Conservation (phyloP, 805 yeast species). For the Metschnikowia anglica region DNA sequence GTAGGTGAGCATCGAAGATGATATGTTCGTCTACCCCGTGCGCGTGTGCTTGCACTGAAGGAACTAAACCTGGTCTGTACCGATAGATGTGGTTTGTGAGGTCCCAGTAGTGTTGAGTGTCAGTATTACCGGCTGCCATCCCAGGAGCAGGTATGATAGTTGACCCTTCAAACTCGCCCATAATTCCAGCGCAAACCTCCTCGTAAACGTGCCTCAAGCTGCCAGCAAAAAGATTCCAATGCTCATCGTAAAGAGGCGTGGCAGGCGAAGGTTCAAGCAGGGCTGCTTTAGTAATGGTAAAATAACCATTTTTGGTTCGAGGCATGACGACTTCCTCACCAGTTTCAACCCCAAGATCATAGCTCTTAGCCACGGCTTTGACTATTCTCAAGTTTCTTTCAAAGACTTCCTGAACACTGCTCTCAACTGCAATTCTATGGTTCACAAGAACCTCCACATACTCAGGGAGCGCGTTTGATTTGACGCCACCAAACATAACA, state of each 20-base stretch:
- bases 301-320: slow-evolving; percentile 6
- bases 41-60: slow-evolving; percentile 11
- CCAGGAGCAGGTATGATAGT: slow-evolving; percentile 52
- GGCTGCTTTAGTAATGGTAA: slow-evolving; percentile 6
- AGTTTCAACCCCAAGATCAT: slow-evolving; percentile 10
- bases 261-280: slow-evolving; percentile 16
- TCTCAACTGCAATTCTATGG: slow-evolving; percentile 37
- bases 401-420: slow-evolving; percentile 24
- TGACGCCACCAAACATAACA: slow-evolving; percentile 36
- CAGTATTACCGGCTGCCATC: slow-evolving; percentile 71
- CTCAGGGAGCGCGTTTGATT: slow-evolving; percentile 42
- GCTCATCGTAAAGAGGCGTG: slow-evolving; percentile 25
- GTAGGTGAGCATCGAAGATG: slow-evolving; percentile 55
- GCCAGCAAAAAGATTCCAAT: slow-evolving; percentile 45
- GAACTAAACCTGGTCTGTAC: slow-evolving; percentile 47
- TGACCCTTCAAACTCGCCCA: slow-evolving; percentile 20
- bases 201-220: slow-evolving; percentile 46
- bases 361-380: slow-evolving; percentile 13
- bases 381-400: slow-evolving; percentile 31
- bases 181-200: slow-evolving; percentile 36
- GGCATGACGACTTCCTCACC: slow-evolving; percentile 8
- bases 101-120: slow-evolving; percentile 64
- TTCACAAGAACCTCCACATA: slow-evolving; percentile 29
- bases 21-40: slow-evolving; percentile 63
- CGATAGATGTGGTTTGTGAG: slow-evolving; percentile 62